Percentiles rank a stretch among this genome's conserved stretches.
Conservation (phyloP, 345 rosid species). For the rapeseed (Brassica napus) region Da-Ae NC_063451.1:36391001-36391500, state of each 20-base stretch:
- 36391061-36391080: conserved; percentile 39
- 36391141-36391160: conserved; percentile 68
- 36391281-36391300: conserved; percentile 79
- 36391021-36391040: conserved; percentile 45
- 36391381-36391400: conserved; percentile 65
- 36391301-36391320: conserved; percentile 28
- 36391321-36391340: conserved; percentile 50
- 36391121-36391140: conserved; percentile 62
- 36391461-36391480: conserved; percentile 64
- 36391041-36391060: conserved; percentile 66
- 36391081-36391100: conserved; percentile 65
- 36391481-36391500: conserved; percentile 78
- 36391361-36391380: conserved; percentile 78
- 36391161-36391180: conserved; percentile 53
- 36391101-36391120: conserved; percentile 53
- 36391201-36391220: conserved; percentile 59
- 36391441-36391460: conserved; percentile 60
- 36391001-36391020: conserved; percentile 55
- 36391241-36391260: conserved; percentile 65
- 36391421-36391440: conserved; percentile 64
- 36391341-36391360: conserved; percentile 55
- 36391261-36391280: conserved; percentile 72
- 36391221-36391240: conserved; percentile 78
- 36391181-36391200: conserved; percentile 67
- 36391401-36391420: conserved; percentile 77